phyloP scores from a whole-genome alignment of 139 green algal genomes.

The Gonium pectorale region DNA sequence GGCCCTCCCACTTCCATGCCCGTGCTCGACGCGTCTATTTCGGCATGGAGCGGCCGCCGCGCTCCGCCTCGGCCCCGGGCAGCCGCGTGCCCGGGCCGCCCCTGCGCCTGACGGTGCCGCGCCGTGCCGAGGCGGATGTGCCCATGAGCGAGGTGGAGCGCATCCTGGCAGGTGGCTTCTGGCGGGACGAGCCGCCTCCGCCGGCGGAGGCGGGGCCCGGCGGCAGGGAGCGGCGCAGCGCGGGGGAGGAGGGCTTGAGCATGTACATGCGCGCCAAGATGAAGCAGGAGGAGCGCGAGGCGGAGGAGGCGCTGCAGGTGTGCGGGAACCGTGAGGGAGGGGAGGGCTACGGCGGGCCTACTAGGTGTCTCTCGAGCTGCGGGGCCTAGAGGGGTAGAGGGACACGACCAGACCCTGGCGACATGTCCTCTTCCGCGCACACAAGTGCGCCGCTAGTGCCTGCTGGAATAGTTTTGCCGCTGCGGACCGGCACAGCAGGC shows the following conservation, averaged over 20 bases:
- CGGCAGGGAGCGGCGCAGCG: background rate
- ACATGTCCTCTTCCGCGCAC: too few species aligned
- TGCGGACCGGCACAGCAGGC: too few species aligned
- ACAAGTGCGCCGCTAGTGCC: too few species aligned
- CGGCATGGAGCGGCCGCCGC: constrained; percentile 7
- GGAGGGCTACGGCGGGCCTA: too few species aligned
- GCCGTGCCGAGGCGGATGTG: constrained; percentile 4
- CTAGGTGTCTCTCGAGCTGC: too few species aligned
- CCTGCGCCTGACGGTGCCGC: constrained; percentile 1
- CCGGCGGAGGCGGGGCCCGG: background rate
- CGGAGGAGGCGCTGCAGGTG: constrained; percentile 48
- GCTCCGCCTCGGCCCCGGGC: background rate
- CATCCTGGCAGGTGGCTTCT: constrained; percentile 43
- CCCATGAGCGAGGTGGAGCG: constrained; percentile 37
- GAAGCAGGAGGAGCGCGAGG: constrained; percentile 44
- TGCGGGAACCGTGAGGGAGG: background rate
- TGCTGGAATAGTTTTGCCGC: too few species aligned
- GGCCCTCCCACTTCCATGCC: background rate
- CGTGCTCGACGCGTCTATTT: constrained; percentile 13
- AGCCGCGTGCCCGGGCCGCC: background rate
- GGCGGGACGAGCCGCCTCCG: background rate
- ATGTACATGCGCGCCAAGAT: constrained; percentile 40
- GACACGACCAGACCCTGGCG: too few species aligned
- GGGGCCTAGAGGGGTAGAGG: too few species aligned
- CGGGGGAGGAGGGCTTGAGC: constrained; percentile 11